Evolutionary conservation across 169 alveolate genomes (phyloP).

Genomic region (Amoebophrya sp.): DNA sequence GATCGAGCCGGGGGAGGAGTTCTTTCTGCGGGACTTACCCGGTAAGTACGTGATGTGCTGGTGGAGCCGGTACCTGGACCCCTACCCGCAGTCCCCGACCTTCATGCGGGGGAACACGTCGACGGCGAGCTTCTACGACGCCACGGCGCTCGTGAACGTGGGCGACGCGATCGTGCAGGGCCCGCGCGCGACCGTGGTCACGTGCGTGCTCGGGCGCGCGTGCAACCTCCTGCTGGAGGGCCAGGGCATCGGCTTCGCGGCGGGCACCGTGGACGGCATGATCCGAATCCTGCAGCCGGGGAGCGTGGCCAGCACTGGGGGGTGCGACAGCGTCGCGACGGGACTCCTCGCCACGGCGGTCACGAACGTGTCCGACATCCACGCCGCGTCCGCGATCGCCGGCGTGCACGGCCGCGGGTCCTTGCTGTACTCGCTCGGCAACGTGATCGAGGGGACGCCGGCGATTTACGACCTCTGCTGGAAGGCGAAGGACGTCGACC

Average conservation of each 20-base stretch:
- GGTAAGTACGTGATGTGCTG: background rate
- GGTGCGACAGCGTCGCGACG: background rate
- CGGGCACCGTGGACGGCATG: background rate
- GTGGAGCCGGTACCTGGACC: background rate
- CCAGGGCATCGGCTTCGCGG: background rate
- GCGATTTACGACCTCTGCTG: background rate
- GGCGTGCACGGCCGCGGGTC: background rate
- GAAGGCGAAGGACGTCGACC: background rate
- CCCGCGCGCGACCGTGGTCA: background rate
- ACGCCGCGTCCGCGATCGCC: background rate
- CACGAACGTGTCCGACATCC: background rate
- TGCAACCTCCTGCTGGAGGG: background rate
- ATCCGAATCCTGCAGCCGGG: background rate
- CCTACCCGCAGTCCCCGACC: background rate
- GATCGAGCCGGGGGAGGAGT: slow-evolving; percentile 1
- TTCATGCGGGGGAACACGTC: background rate
- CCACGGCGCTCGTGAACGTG: background rate
- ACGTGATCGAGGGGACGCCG: background rate
- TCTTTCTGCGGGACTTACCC: background rate
- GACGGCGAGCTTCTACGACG: background rate
- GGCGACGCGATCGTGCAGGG: background rate
- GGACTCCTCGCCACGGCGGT: background rate
- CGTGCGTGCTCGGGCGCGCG: background rate
- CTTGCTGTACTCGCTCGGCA: background rate
- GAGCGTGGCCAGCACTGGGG: background rate